Percentiles rank a stretch among this genome's conserved stretches.
These are phyloP conservation scores for Phanerochaete carnosa DNA, from an alignment of 768 basidiomycete species.

Conservation along the genomic window DNA sequence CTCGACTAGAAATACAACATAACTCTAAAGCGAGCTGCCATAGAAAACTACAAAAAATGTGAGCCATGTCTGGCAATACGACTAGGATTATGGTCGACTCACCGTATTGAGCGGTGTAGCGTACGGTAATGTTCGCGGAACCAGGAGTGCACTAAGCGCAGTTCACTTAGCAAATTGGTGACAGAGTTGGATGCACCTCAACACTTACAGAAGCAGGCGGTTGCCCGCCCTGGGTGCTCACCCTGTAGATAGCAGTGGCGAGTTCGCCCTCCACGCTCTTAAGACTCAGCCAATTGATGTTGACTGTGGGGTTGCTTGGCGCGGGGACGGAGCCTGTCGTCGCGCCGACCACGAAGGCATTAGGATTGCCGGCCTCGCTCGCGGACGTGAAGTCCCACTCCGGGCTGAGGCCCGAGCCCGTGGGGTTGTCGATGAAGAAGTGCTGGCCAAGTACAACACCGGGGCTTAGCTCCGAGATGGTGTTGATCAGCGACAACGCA, in stretches of 20 bases:
- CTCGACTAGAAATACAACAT: not conserved
- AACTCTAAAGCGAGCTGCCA: conserved; percentile 9
- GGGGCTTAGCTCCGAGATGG: conserved; percentile 9
- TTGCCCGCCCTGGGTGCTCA: conserved; percentile 50
- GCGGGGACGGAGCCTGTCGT: conserved; percentile 40
- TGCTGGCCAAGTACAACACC: conserved; percentile 44
- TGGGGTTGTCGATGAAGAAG: conserved; percentile 51
- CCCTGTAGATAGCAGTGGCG: conserved; percentile 48
- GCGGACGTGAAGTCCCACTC: conserved; percentile 55
- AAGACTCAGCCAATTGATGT: conserved; percentile 58
- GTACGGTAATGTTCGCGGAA: conserved; percentile 40
- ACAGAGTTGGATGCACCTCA: not conserved
- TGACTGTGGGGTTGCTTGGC: conserved; percentile 33
- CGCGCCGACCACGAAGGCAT: conserved; percentile 46
- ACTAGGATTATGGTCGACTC: conserved; percentile 20
- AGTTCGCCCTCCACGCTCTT: conserved; percentile 43
- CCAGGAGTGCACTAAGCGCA: conserved; percentile 30
- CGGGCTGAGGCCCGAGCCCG: conserved; percentile 41
- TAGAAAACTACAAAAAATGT: conserved; percentile 6
- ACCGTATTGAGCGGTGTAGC: conserved; percentile 54
- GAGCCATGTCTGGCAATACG: not conserved
- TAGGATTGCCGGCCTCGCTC: conserved; percentile 36
- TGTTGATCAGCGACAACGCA: conserved; percentile 13
- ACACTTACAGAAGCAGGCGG: conserved; percentile 47
- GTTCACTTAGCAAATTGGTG: not conserved